These are phyloP conservation scores for Oryza meyeriana DNA, from an alignment of 176 grass and related monocot species.

Conservation along the genomic window DNA sequence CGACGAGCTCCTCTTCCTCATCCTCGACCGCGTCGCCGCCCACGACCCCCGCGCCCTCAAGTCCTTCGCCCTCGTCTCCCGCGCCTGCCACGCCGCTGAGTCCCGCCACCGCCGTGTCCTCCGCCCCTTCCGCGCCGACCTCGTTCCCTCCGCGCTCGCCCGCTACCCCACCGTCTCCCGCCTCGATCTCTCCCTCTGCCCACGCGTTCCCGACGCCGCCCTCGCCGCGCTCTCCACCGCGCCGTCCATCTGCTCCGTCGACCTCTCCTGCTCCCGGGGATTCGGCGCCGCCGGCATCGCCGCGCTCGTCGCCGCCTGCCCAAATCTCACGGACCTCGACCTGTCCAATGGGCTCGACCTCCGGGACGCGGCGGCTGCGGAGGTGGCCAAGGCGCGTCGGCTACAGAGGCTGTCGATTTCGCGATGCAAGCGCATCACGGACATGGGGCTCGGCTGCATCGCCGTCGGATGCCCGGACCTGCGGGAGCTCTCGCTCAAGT, in stretches of 20 bases:
- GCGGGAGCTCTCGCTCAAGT: conserved; percentile 63
- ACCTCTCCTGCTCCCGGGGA: conserved; percentile 64
- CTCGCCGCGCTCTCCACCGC: conserved; percentile 16
- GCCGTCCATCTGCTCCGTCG: conserved; percentile 35
- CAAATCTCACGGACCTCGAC: conserved; percentile 53
- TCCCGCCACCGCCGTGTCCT: conserved; percentile 62
- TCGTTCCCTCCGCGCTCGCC: conserved; percentile 40
- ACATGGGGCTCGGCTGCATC: conserved; percentile 84
- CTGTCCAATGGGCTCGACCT: conserved; percentile 70
- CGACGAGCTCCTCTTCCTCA: conserved; percentile 71
- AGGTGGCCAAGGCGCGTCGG: conserved; percentile 32
- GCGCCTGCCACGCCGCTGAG: conserved; percentile 65
- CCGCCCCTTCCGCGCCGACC: conserved; percentile 64
- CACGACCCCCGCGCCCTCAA: conserved; percentile 60
- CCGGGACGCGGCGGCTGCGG: conserved; percentile 43
- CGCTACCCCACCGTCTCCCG: conserved; percentile 42
- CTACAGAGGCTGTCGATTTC: conserved; percentile 48
- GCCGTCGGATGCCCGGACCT: conserved; percentile 69
- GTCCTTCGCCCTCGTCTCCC: conserved; percentile 71
- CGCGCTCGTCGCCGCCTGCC: conserved; percentile 40
- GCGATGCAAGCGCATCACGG: conserved; percentile 63
- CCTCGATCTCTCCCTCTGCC: conserved; percentile 79
- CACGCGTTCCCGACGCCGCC: conserved; percentile 44
- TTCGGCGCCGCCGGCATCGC: conserved; percentile 55
- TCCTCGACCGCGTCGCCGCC: conserved; percentile 59